Evolutionary conservation across 2,329 filamentous ascomycete species (phyloP), one percentile per base, ranked within the genome.

Genomic region (Boeremia exigua): DNA sequence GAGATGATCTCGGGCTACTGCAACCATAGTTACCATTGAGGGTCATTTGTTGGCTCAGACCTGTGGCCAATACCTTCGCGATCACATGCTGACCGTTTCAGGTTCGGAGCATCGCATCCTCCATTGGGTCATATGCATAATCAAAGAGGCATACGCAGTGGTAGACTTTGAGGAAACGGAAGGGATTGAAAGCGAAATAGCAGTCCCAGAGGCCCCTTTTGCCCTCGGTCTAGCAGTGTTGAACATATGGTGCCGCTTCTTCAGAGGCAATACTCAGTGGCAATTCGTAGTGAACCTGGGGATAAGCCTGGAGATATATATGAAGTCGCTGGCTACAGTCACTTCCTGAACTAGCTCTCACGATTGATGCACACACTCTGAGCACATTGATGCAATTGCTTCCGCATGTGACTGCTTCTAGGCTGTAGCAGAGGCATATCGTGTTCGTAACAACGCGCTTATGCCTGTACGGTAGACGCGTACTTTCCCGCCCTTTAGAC

Each of bases 241-340:
- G 15, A 77, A 72, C 19, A 80, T 81, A 8, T 81, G 79, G 79
- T 74, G 75, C 12, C 75, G 79, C 5, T 80, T 81, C 58, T 81
- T 81, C 61, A 74, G 76, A 32, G 78, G 78, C 6, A 81, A 81
- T 19, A 80, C 79, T 0, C 79, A 81, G 50, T 81, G 79, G 79
- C 75, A 74, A 0, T 80, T 81, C 48, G 80, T 81, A 36, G 80
- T 81, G 14, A 76, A 80, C 2, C 72, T 81, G 0, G 79, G 79
- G 0, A 49, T 68, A 11, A 78, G 78, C 29, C 48, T 81, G 15
- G 75, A 79, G 45, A 62, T 56, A 4, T 56, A 47, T 23, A 56
- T 48, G 43, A 44, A 39, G 12, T 23, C 34, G 4, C 14, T 50
- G 15, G 23, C 19, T 23, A 23, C 19, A 23, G 19, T 5, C 19